phyloP scores from a whole-genome alignment of 371 early-diverging fungal genomes.

The Conidiobolus coronatus region DNA sequence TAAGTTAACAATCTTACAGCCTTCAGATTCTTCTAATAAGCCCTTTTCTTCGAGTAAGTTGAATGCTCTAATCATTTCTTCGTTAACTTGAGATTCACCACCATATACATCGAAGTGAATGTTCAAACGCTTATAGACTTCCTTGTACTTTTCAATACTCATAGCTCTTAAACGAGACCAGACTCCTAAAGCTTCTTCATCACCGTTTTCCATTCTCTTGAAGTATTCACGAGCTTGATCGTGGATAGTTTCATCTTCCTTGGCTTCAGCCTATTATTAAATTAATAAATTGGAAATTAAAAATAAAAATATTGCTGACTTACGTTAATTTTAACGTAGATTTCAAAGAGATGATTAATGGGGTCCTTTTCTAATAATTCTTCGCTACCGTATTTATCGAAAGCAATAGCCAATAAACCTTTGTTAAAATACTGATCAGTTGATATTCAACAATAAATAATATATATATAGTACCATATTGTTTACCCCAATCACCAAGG shows the following conservation, averaged over 20 bases:
- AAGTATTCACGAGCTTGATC: conserved; percentile 92
- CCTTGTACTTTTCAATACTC: conserved; percentile 86
- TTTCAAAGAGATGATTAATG: conserved; percentile 82
- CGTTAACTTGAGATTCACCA: conserved; percentile 91
- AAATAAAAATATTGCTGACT: conserved; percentile 4
- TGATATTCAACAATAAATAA: not conserved
- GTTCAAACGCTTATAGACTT: conserved; percentile 82
- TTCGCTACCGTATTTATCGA: conserved; percentile 60
- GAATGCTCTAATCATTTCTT: conserved; percentile 56
- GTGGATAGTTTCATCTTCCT: conserved; percentile 46
- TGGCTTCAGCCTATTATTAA: conserved; percentile 21
- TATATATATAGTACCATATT: conserved; percentile 45
- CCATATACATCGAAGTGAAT: conserved; percentile 94
- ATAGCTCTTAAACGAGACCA: conserved; percentile 90
- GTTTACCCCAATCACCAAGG: conserved; percentile 99
- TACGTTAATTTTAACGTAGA: conserved; percentile 87
- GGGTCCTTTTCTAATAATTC: conserved; percentile 61
- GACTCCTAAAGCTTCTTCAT: conserved; percentile 53
- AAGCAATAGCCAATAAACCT: conserved; percentile 88
- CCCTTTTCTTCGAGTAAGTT: conserved; percentile 39
- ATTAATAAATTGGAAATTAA: conserved; percentile 3
- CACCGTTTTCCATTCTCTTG: conserved; percentile 93
- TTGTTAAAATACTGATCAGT: not conserved
- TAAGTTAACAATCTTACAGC: conserved; percentile 74
- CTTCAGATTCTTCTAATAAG: conserved; percentile 52